Conservation (phyloP, 148 eudicot species). For the Camellia sinensis region DNA sequence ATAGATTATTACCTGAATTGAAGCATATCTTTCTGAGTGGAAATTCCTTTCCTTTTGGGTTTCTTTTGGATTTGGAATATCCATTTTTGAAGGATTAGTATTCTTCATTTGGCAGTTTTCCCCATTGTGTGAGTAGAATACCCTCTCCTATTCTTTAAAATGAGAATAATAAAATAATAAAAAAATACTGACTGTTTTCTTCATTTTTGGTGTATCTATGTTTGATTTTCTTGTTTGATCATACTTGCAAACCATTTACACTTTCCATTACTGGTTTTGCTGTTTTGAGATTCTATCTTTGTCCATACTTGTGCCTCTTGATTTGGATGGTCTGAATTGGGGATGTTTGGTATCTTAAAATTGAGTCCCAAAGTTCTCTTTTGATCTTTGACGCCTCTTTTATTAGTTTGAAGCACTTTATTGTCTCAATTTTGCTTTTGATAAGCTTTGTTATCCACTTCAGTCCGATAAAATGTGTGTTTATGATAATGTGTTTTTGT, state of each 20-base stretch:
- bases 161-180: too few species aligned
- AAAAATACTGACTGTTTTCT: neutral
- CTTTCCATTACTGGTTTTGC: neutral
- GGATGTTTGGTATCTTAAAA: neutral
- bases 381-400: too few species aligned
- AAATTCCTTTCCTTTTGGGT: slow-evolving; percentile 18
- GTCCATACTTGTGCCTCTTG: neutral
- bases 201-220: slow-evolving; percentile 12
- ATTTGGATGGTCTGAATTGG: neutral
- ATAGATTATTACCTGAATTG: neutral
- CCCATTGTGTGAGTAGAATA: neutral
- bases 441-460: neutral
- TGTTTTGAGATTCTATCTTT: neutral
- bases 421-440: neutral
- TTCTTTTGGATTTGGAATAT: slow-evolving; percentile 34
- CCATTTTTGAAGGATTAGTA: slow-evolving; percentile 28
- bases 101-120: slow-evolving; percentile 28
- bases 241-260: neutral
- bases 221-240: slow-evolving; percentile 21
- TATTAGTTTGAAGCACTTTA: neutral
- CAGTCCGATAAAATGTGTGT: neutral
- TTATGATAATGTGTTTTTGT: slow-evolving; percentile 20
- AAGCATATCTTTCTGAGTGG: slow-evolving; percentile 16
- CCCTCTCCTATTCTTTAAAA: too few species aligned
- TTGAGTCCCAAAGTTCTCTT: neutral